Evolutionary conservation across 306 rosid genomes (phyloP).

Genomic region (Comarum palustre): DNA sequence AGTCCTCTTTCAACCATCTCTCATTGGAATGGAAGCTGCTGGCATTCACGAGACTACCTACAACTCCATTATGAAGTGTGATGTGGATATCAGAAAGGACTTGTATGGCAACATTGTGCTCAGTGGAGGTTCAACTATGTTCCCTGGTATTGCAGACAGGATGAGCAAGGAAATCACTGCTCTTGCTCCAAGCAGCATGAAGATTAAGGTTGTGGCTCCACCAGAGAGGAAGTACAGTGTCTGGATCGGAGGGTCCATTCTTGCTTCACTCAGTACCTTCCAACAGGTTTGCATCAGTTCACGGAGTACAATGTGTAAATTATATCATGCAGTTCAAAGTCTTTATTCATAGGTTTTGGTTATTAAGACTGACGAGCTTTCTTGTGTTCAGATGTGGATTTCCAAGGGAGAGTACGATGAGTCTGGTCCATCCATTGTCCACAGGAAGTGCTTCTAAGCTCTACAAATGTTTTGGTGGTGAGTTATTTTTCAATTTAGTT

Average conservation of each 20-base stretch:
- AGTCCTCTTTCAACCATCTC: conserved; percentile 97
- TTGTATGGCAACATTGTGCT: conserved; percentile 92
- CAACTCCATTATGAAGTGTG: conserved; percentile 98
- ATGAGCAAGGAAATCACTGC: conserved; percentile 99
- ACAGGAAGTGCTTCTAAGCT: conserved; percentile 21
- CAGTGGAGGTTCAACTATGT: conserved; percentile 98
- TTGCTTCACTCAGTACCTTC: conserved; percentile 99
- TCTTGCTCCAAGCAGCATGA: conserved; percentile 99
- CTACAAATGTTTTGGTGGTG: conserved; percentile 33
- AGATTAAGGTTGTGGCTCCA: conserved; percentile 97
- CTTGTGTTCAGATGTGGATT: background rate
- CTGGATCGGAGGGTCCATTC: conserved; percentile 99
- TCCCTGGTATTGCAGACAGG: conserved; percentile 95
- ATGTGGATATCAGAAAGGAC: conserved; percentile 95
- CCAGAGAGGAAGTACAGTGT: conserved; percentile 97
- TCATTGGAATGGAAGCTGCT: conserved; percentile 99
- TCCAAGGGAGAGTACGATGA: background rate
- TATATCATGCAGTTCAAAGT: no score
- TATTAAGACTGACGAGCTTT: conserved; percentile 20
- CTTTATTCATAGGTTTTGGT: background rate
- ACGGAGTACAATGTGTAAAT: background rate
- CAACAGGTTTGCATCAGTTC: conserved; percentile 64
- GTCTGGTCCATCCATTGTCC: conserved; percentile 48
- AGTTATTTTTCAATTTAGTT: conserved; percentile 35
- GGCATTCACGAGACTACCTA: conserved; percentile 96